Conservation (phyloP, 1,284 basidiomycete species). For the Vanrija humicola region DNA sequence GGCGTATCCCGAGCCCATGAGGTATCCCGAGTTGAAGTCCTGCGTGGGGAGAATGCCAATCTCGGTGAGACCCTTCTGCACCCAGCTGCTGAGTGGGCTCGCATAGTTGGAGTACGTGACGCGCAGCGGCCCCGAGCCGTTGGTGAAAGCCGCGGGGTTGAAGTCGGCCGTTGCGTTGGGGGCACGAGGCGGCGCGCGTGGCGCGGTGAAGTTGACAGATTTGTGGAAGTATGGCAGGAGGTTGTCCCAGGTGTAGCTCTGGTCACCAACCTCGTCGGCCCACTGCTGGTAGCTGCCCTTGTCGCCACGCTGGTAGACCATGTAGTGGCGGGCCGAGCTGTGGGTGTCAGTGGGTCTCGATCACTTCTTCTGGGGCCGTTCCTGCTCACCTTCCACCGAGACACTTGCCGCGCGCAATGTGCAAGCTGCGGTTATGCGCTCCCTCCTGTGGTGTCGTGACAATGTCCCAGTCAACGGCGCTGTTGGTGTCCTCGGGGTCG, state of each 20-base stretch:
- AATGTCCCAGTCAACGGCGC: neutral
- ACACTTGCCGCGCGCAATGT: neutral
- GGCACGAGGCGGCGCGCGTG: neutral
- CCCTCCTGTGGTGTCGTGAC: neutral
- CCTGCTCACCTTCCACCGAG: neutral
- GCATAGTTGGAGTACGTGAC: neutral
- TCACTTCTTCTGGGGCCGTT: neutral
- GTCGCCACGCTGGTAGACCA: neutral
- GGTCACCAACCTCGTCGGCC: neutral
- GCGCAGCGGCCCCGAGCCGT: neutral
- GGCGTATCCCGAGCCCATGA: neutral
- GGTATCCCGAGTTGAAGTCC: neutral
- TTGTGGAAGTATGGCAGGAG: neutral
- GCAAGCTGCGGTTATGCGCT: neutral
- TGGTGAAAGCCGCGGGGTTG: neutral
- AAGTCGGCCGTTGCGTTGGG: too few species aligned
- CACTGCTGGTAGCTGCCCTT: neutral
- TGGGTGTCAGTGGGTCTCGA: too few species aligned
- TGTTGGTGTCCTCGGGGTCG: neutral
- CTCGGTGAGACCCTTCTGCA: neutral
- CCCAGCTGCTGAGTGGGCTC: neutral
- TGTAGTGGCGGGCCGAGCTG: neutral
- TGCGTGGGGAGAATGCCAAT: neutral
- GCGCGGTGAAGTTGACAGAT: neutral
- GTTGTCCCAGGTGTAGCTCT: neutral